These are phyloP conservation scores for Saturnispora silvae DNA, from an alignment of 805 yeast species.

Conservation along the genomic window DNA sequence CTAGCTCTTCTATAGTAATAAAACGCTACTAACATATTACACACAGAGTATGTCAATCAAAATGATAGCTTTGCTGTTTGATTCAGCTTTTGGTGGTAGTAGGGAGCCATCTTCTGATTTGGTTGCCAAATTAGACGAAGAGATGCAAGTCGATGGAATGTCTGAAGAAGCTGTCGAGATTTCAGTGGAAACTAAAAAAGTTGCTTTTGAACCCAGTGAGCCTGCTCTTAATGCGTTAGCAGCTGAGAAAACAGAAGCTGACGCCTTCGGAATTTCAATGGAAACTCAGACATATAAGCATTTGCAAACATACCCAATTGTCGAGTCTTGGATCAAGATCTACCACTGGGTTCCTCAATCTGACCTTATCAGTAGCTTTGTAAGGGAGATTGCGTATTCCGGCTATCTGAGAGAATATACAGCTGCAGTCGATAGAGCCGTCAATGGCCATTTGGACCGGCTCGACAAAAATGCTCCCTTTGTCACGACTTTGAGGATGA, in stretches of 20 bases:
- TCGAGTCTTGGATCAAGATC: conserved; percentile 25
- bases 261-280: conserved; percentile 8
- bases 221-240: neutral
- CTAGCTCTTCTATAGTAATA: too few relatives aligned
- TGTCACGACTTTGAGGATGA: conserved; percentile 42
- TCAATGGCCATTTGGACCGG: conserved; percentile 39
- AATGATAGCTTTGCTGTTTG: neutral
- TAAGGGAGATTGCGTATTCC: conserved; percentile 20
- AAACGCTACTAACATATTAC: too few relatives aligned
- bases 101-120: neutral
- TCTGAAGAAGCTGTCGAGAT: neutral
- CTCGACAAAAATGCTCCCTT: conserved; percentile 54
- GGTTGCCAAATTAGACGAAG: neutral
- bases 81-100: neutral
- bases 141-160: neutral
- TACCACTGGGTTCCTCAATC: conserved; percentile 20
- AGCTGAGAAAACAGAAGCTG: neutral
- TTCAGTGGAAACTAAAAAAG: neutral
- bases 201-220: neutral
- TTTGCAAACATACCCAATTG: conserved; percentile 38
- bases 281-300: conserved; percentile 30
- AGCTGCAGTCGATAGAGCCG: conserved; percentile 33
- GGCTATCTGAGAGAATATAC: conserved; percentile 17
- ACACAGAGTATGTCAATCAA: neutral
- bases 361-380: conserved; percentile 17